phyloP scores from a whole-genome alignment of 495 filamentous ascomycete species.

The Aspergillus sclerotioniger region DNA sequence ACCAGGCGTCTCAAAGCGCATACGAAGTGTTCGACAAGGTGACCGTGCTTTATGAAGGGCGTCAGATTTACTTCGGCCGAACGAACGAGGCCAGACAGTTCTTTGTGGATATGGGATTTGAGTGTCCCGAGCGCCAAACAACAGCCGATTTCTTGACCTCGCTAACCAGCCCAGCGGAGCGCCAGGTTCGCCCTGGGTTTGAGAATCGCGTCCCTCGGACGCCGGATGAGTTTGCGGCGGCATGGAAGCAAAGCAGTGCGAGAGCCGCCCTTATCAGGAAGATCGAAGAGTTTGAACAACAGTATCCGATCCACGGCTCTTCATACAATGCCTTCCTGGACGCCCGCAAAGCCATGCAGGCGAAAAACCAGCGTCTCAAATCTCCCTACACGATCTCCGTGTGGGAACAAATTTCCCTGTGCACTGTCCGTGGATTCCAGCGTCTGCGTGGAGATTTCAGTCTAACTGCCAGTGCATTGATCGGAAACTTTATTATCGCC shows the following conservation, averaged over 20 bases:
- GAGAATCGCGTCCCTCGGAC: conserved; percentile 62
- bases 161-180: conserved; percentile 59
- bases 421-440: conserved; percentile 45
- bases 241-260: conserved; percentile 47
- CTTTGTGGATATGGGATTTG: conserved; percentile 54
- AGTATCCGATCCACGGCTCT: conserved; percentile 36
- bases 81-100: conserved; percentile 52
- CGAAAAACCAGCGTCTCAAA: conserved; percentile 31
- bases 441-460: conserved; percentile 55
- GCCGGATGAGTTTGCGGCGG: conserved; percentile 60
- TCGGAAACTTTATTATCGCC: conserved; percentile 69
- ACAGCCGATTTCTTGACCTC: conserved; percentile 70
- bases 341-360: conserved; percentile 39
- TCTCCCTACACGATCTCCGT: conserved; percentile 46
- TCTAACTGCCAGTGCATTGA: conserved; percentile 56
- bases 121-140: conserved; percentile 53
- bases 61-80: conserved; percentile 59
- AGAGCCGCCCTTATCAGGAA: conserved; percentile 42
- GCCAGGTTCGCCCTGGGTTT: conserved; percentile 54
- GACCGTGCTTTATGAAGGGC: conserved; percentile 54
- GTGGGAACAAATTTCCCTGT: conserved; percentile 45
- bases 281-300: conserved; percentile 31
- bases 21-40: conserved; percentile 47
- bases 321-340: conserved; percentile 34
- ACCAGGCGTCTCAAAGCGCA: conserved; percentile 76